Percentiles rank a stretch among this genome's conserved stretches.
Conservation (phyloP, 495 filamentous ascomycete genomes). For the Lepidopterella palustris region DNA sequence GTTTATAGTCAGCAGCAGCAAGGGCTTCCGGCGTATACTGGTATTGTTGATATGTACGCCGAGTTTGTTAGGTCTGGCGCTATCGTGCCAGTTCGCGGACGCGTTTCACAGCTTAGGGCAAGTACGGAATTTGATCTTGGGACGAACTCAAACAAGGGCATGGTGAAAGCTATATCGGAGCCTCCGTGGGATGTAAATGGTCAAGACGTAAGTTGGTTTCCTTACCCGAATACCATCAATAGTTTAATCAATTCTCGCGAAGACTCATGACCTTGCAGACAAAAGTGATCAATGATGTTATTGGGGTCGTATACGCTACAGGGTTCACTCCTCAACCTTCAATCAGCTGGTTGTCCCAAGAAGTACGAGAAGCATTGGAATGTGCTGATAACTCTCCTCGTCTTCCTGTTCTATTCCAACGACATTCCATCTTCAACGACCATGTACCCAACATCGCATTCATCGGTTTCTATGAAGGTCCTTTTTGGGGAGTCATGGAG, state of each 20-base stretch:
- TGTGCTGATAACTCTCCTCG: conserved; percentile 49
- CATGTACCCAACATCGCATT: conserved; percentile 63
- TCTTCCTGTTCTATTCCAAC: conserved; percentile 63
- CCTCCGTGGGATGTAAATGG: neutral
- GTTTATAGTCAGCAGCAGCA: conserved; percentile 33
- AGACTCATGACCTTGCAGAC: neutral
- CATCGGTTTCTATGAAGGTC: conserved; percentile 78
- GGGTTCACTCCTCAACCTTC: conserved; percentile 62
- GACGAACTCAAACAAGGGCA: conserved; percentile 16
- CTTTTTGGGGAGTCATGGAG: conserved; percentile 84
- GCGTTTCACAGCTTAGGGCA: conserved; percentile 8
- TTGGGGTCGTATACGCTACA: conserved; percentile 65
- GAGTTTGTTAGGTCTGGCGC: conserved; percentile 62
- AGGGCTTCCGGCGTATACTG: conserved; percentile 54
- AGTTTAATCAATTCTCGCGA: no score
- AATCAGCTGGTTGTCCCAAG: conserved; percentile 51
- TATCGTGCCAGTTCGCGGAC: conserved; percentile 49
- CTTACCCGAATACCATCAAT: neutral
- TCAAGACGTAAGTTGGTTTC: neutral
- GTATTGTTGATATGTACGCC: conserved; percentile 62
- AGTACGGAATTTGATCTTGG: conserved; percentile 33
- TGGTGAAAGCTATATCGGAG: neutral
- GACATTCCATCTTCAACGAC: conserved; percentile 56
- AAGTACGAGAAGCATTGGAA: conserved; percentile 51
- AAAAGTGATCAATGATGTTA: conserved; percentile 48